Evolutionary conservation across 345 rosid genomes (phyloP), one percentile per base, ranked within the genome.

Genomic region (Eucalyptus curtisii): DNA sequence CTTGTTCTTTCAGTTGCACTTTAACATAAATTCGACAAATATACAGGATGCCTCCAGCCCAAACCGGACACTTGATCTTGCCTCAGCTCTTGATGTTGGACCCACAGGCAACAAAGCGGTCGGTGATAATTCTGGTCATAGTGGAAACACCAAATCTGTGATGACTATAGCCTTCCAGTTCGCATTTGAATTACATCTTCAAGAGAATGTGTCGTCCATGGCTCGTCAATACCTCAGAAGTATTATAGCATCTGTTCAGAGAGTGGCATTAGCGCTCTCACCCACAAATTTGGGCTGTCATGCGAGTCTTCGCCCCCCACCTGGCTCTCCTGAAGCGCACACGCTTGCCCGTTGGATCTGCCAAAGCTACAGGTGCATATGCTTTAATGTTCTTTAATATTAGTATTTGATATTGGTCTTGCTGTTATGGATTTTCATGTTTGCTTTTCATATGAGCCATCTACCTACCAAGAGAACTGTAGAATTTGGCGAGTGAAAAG

Each of bases 91-190:
- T 86, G 99, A 97, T 89, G 90, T 96, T 20, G 98, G 97, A 86
- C 88, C 93, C 2, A 66, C 94, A 6, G 95, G 97, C 49, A 96
- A 89, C 93, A 92, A 91, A 91, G 89, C 93, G 13, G 90, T 95
- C 11, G 95, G 94, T 37, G 98, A 96, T 87, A 92, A 89, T 86
- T 88, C 95, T 24, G 91, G 96, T 86, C 93, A 88, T 86, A 90
- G 92, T 87, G 93, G 93, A 79, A 92, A 93, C 92, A 88, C 94
- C 91, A 96, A 97, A 89, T 97, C 99, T 45, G 99, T 96, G 86
- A 97, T 97, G 97, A 97, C 99, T 50, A 97, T 97, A 88, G 99
- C 99, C 47, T 96, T 97, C 91, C 99, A 97, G 87, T 94, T 96
- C 89, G 98, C 97, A 30, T 97, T 92, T 88, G 98, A 96, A 91